These are phyloP conservation scores for Laguncularia racemosa DNA, from an alignment of 345 rosid genomes.

Conservation along the genomic window DNA sequence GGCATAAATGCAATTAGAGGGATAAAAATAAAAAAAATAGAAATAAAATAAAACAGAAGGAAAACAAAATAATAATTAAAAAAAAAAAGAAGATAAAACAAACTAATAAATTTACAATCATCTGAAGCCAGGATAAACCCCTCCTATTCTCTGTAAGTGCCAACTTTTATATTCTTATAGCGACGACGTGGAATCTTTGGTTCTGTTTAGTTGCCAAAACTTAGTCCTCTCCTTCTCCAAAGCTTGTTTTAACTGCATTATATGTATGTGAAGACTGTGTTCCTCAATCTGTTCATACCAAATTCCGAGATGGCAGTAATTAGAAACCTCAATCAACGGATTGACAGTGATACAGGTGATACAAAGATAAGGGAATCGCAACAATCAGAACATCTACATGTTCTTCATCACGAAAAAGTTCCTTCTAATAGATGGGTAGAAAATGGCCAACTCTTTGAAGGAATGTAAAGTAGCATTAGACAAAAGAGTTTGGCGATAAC, in stretches of 20 bases:
- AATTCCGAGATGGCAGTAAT: too few species aligned
- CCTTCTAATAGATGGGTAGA: too few species aligned
- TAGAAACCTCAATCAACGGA: too few species aligned
- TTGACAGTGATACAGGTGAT: background rate
- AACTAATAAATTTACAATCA: conserved; percentile 2
- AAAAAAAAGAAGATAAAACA: background rate
- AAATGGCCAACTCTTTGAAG: too few species aligned
- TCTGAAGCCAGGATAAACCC: background rate
- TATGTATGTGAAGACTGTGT: conserved; percentile 51
- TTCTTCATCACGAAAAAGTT: too few species aligned
- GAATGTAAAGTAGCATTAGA: too few species aligned
- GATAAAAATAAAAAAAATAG: background rate
- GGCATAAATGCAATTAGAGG: background rate
- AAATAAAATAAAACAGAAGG: background rate
- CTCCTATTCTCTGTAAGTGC: background rate
- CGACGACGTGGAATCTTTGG: background rate
- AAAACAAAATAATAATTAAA: background rate
- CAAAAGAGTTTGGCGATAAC: too few species aligned
- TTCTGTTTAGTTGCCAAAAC: conserved; percentile 4
- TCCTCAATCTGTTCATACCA: conserved; percentile 36
- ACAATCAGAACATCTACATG: too few species aligned
- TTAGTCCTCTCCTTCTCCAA: conserved; percentile 18
- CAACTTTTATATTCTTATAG: background rate
- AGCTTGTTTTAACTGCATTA: conserved; percentile 50
- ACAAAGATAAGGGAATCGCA: background rate